Percentiles rank a stretch among this genome's conserved stretches.
These are phyloP conservation scores for Schizochytrium sp. DNA, from an alignment of 108 stramenopile species.

Conservation along the genomic window DNA sequence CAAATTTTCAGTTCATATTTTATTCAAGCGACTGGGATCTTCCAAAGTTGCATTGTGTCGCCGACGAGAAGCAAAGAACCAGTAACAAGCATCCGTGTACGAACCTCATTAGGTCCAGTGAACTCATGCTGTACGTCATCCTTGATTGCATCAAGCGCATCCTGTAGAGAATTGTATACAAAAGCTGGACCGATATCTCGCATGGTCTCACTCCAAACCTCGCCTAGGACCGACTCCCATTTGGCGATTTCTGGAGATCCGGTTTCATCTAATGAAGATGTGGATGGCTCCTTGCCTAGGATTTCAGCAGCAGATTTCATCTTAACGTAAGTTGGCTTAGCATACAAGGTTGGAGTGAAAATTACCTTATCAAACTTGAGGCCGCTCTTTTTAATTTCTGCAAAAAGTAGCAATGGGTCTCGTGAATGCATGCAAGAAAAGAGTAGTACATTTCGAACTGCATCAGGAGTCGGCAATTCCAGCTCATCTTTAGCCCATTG, in stretches of 20 bases:
- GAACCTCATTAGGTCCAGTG: background rate
- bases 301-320: conserved; percentile 1
- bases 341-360: background rate
- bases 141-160: background rate
- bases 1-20: background rate
- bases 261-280: no score
- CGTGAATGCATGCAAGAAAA: conserved; percentile 47
- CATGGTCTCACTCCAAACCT: conserved; percentile 17
- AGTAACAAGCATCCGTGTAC: background rate
- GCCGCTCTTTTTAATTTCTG: background rate
- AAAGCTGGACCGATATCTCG: background rate
- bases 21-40: conserved; percentile 8
- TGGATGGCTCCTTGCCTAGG: background rate
- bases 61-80: conserved; percentile 52
- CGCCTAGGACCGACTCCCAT: background rate
- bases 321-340: conserved; percentile 17
- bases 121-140: background rate
- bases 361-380: conserved; percentile 47
- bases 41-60: conserved; percentile 33
- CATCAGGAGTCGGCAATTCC: background rate
- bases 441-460: background rate
- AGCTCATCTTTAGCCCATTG: conserved; percentile 4
- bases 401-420: background rate
- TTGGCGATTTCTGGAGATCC: background rate
- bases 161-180: background rate